Evolutionary conservation across 1,284 basidiomycete genomes (phyloP), one percentile per base, ranked within the genome.

Genomic region (Tremellales sp.): DNA sequence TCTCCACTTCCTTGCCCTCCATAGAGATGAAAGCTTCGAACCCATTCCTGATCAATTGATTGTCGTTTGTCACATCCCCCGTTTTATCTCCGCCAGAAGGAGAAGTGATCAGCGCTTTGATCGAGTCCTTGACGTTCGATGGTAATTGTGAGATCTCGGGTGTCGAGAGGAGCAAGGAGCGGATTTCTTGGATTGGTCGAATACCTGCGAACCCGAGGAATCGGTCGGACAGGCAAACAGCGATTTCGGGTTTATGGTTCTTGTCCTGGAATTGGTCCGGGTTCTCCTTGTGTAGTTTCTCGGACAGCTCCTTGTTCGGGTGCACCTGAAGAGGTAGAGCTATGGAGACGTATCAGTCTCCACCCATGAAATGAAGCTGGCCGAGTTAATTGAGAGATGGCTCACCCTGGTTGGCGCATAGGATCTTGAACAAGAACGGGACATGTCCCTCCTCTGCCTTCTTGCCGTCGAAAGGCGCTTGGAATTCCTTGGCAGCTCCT

Each of bases 221-320:
- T 1, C 52, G 47, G 6, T 84, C 81, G 0, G 90, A 91, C 42
- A 97, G 72, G 1, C 93, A 93, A 36, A 97, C 81, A 5, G 91
- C 90, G 86, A 97, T 94, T 70, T 97, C 93, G 2, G 94, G 93
- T 75, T 78, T 64, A 46, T 65, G 63, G 44, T 67, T 67, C 22
- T 54, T 49, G 45, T 60, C 54, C 42, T 53, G 50, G 36, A 62
- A 67, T 35, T 68, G 56, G 31, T 61, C 54, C 12, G 67, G 67
- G 33, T 67, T 54, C 33, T 63, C 42, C 31, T 58, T 47, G 53
- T 69, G 62, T 25, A 69, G 48, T 35, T 62, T 56, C 27, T 63
- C 54, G 10, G 67, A 58, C 23, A 69, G 43, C 31, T 63, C 57
- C 45, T 63, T 60, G 43, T 69, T 56, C 10, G 67, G 67, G 45